phyloP scores from a whole-genome alignment of 306 rosid genomes.

The Hippophae gyantsensis region DNA sequence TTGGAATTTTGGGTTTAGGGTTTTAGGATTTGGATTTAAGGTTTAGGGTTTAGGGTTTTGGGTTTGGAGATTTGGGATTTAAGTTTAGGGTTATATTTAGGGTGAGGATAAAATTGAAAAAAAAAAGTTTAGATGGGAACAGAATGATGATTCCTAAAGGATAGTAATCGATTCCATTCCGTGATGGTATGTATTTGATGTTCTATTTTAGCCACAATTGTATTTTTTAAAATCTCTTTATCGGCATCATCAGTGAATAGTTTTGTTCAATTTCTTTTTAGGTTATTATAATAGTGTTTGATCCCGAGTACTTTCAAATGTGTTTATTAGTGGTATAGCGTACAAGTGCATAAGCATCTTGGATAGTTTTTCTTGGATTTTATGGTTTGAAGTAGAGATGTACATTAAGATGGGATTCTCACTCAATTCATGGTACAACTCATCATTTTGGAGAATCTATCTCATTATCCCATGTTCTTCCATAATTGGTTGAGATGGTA shows the following conservation, averaged over 20 bases:
- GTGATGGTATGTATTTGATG: constrained; percentile 41
- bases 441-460: too few species aligned
- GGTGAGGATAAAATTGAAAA: too few species aligned
- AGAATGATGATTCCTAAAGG: constrained; percentile 28
- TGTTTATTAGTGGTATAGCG: background rate
- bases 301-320: background rate
- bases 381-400: background rate
- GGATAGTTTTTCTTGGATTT: background rate
- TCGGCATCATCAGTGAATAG: background rate
- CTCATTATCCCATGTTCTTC: too few species aligned
- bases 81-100: too few species aligned
- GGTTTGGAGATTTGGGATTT: too few species aligned
- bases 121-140: fast-evolving
- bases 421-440: background rate
- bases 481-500: background rate
- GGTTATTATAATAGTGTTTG: background rate
- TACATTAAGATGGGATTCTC: background rate
- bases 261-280: background rate
- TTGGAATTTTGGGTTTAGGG: too few species aligned
- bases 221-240: background rate
- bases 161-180: too few species aligned
- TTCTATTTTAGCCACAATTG: background rate
- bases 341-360: background rate
- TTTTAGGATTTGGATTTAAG: too few species aligned
- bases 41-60: too few species aligned